Base-by-base conservation (phyloP, 164 flowering plant species). In the Annona cherimola region DNA sequence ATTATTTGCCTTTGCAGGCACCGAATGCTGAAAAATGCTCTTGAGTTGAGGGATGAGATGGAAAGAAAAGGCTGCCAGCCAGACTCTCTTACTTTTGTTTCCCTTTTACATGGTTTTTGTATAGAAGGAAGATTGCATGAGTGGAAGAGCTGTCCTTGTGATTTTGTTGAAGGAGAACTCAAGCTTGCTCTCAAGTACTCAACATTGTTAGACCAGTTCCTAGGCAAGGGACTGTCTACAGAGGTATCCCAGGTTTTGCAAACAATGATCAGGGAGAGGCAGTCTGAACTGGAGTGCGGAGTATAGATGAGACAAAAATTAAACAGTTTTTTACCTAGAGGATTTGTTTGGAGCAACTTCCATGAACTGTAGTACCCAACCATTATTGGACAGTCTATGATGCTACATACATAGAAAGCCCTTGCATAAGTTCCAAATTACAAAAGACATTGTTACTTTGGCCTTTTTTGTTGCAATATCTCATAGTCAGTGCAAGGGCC, bases 41-140 rank as follows among this genome's bases (percentile, higher is more conserved):
- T 86, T 70, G 79, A 79, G 70, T 75, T 93, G 61, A 76, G 71
- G 59, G 81, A 85, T 72, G 86, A 84, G 73, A 80, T 84, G 86
- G 26, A 70, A 42, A 76, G 46, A 19, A 85, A 81, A 70, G 91
- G 90, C 16, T 75, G 77, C 66, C 5, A 61, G 76, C 79, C 76
- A 19, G 88, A 87, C 80, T 79, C 95, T 69, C 81, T 89, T 71
- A 80, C 84, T 63, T 85, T 86, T 77, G 82, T 80, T 76, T 86
- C 86, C 42, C 69, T 93, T 80, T 75, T 93, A 50, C 84, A 82
- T 81, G 90, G 93, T 46, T 41, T 88, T 67, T 91, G 90, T 75
- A 69, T 83, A 72, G 87, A 84, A 75, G 94, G 92, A 67, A 84
- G 76, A 78, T 84, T 84, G 43, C 74, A 78, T 14, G 90, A 87